Evolutionary conservation across 176 grass and related monocot species (phyloP).

Genomic region (Saccharum officinarum): DNA sequence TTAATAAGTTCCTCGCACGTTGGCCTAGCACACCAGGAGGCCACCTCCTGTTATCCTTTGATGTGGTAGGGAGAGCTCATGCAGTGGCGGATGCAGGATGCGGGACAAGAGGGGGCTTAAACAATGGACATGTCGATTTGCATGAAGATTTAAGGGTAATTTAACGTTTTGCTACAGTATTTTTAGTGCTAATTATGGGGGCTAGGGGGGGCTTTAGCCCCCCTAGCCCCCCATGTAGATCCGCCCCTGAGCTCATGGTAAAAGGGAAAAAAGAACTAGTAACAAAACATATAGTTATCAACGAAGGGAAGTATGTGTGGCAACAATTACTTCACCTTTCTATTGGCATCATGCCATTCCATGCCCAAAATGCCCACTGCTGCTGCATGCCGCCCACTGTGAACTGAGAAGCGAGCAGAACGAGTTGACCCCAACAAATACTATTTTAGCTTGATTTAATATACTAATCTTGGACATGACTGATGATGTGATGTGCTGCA

Average conservation of each 20-base stretch:
- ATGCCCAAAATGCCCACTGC: not conserved
- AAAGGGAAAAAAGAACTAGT: not conserved
- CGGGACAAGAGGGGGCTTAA: too few species aligned
- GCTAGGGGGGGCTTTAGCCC: too few species aligned
- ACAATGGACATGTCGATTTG: too few species aligned
- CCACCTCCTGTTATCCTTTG: not conserved
- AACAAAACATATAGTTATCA: not conserved
- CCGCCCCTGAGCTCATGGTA: too few species aligned
- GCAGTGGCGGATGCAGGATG: too few species aligned
- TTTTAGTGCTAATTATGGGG: too few species aligned
- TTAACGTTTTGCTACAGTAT: too few species aligned
- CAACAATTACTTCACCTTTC: constrained; percentile 18
- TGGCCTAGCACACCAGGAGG: not conserved
- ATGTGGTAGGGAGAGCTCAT: not conserved
- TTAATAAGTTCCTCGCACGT: too few species aligned
- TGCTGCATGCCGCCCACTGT: not conserved
- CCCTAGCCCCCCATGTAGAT: too few species aligned
- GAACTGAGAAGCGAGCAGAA: not conserved
- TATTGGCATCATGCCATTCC: constrained; percentile 14
- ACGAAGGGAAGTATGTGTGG: not conserved
- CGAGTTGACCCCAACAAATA: constrained; percentile 18
- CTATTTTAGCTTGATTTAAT: not conserved
- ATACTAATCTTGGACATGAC: not conserved
- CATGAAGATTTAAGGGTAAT: too few species aligned
- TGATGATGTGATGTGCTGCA: constrained; percentile 46